phyloP scores from a whole-genome alignment of 2,329 filamentous ascomycete species.

The Fusarium brevicatenulatum region DNA sequence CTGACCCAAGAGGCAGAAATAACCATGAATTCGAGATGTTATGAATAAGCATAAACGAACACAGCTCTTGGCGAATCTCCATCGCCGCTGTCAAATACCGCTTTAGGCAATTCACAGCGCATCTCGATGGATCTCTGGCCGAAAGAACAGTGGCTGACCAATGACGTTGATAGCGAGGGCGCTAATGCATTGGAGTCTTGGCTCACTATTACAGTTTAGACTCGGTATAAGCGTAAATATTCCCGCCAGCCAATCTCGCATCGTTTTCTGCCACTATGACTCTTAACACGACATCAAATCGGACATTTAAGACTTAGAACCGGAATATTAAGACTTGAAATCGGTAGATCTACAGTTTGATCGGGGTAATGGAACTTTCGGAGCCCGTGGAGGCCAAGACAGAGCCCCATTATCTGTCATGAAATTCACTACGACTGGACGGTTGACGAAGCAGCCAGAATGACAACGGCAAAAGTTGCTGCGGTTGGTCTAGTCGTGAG shows the following conservation, averaged over 20 bases:
- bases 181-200: slow-evolving; percentile 14
- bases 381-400: slow-evolving; percentile 1
- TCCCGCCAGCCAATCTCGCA: background rate
- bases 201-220: slow-evolving; percentile 4
- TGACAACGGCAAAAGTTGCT: slow-evolving; percentile 4
- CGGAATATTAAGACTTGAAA: background rate
- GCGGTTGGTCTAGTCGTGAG: slow-evolving; percentile 5
- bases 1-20: background rate
- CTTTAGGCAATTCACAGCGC: slow-evolving; percentile 9
- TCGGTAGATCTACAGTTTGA: background rate
- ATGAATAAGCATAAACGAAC: background rate
- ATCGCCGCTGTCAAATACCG: slow-evolving; percentile 4
- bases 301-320: slow-evolving; percentile 5
- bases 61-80: background rate
- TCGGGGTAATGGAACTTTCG: background rate
- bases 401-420: background rate
- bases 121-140: background rate
- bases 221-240: background rate
- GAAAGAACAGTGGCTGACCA: background rate
- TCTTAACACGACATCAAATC: background rate
- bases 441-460: background rate
- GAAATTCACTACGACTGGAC: background rate
- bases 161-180: background rate
- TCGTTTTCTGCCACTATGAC: background rate
- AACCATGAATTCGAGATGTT: background rate